Evolutionary conservation across 805 yeast genomes (phyloP).

Genomic region (Metschnikowia orientalis): DNA sequence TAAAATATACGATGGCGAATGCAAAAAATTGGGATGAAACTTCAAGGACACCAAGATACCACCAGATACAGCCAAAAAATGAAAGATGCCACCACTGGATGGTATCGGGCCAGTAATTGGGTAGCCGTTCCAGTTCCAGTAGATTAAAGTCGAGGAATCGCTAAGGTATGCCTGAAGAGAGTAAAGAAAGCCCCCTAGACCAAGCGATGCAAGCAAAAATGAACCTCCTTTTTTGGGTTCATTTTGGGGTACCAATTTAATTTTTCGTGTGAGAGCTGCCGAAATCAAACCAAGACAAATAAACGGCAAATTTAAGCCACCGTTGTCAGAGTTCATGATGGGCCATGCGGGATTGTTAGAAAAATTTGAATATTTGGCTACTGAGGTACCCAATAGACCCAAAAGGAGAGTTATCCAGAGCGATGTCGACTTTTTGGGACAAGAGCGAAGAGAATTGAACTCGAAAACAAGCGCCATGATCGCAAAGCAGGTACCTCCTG

Average conservation of each 20-base stretch:
- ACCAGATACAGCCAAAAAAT: conserved; percentile 52
- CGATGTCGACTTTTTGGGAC: conserved; percentile 34
- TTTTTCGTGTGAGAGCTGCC: conserved; percentile 56
- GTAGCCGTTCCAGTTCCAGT: conserved; percentile 96
- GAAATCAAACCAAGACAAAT: conserved; percentile 56
- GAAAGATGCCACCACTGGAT: conserved; percentile 72
- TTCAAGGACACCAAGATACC: conserved; percentile 42
- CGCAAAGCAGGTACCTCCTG: conserved; percentile 64
- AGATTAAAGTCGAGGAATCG: conserved; percentile 81
- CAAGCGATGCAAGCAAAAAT: conserved; percentile 50
- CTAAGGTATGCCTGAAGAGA: conserved; percentile 68
- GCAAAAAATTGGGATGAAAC: conserved; percentile 20
- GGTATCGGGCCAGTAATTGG: conserved; percentile 86
- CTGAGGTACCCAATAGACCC: conserved; percentile 71
- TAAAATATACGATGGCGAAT: conserved; percentile 31
- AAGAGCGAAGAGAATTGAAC: conserved; percentile 31
- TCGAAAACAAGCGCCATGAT: conserved; percentile 57
- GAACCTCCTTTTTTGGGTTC: conserved; percentile 38
- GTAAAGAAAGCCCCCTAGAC: conserved; percentile 74
- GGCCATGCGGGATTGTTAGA: conserved; percentile 98
- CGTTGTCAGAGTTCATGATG: conserved; percentile 76
- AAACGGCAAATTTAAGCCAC: conserved; percentile 79
- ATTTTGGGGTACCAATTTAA: conserved; percentile 3
- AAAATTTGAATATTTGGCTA: conserved; percentile 68
- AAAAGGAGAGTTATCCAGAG: conserved; percentile 56